These are phyloP conservation scores for Fusarium staphyleae DNA, from an alignment of 2,329 filamentous ascomycete species.

Conservation along the genomic window DNA sequence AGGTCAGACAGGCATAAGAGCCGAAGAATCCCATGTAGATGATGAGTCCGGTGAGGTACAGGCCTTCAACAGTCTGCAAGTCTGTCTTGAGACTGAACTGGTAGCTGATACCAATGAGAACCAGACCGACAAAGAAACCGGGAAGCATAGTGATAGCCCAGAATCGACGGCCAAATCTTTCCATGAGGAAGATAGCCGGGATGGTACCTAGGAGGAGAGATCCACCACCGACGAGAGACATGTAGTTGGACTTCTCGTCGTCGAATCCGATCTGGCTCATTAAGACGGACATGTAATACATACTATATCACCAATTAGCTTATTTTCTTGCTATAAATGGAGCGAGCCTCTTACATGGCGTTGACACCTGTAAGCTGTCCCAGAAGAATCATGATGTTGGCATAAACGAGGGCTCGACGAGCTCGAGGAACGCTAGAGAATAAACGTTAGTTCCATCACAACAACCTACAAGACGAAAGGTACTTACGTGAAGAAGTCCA, in stretches of 20 bases:
- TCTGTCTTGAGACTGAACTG: conserved; percentile 58
- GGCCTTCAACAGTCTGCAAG: conserved; percentile 58
- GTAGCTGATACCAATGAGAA: conserved; percentile 71
- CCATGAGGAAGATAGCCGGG: conserved; percentile 74
- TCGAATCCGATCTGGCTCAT: conserved; percentile 74
- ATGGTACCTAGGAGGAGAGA: conserved; percentile 72
- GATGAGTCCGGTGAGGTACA: conserved; percentile 72
- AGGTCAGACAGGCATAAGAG: conserved; percentile 69
- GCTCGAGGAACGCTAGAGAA: conserved; percentile 61
- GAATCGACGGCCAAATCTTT: conserved; percentile 74
- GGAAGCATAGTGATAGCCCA: conserved; percentile 77
- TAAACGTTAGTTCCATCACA: neutral
- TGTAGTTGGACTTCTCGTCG: conserved; percentile 69
- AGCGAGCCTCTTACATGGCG: conserved; percentile 52
- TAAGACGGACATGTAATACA: conserved; percentile 75
- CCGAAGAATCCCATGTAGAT: conserved; percentile 75
- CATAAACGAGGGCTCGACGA: conserved; percentile 70
- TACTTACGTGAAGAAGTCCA: conserved; percentile 72
- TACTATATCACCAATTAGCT: conserved; percentile 32
- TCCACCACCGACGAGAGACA: conserved; percentile 76
- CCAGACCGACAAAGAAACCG: conserved; percentile 73
- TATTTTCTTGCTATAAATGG: neutral
- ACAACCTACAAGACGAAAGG: neutral
- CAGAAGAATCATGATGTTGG: conserved; percentile 73
- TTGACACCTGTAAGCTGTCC: conserved; percentile 77